Conservation (phyloP, 2,329 filamentous ascomycete species). For the Didymella exigua region DNA sequence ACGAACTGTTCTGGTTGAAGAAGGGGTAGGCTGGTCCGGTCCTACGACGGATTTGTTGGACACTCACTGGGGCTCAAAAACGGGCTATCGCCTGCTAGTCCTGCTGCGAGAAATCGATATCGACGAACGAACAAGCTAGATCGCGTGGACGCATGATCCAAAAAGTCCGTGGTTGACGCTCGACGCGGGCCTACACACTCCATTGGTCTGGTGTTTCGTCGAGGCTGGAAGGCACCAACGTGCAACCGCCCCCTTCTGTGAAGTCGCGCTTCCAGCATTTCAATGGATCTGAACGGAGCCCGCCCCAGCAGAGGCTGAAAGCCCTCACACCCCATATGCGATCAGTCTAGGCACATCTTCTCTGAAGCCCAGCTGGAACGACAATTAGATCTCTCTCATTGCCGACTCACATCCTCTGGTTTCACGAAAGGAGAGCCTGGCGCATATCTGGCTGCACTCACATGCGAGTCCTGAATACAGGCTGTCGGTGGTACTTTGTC, state of each 20-base stretch:
- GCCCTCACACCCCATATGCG: background rate
- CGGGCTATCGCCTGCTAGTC: slow-evolving; percentile 12
- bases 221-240: background rate
- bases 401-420: background rate
- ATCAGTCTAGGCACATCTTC: background rate
- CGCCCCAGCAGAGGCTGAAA: background rate
- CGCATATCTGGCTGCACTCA: background rate
- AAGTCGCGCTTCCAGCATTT: background rate
- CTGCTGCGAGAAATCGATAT: slow-evolving; percentile 8
- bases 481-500: background rate
- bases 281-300: background rate
- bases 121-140: background rate
- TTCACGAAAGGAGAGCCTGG: background rate
- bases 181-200: background rate
- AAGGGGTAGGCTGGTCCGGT: slow-evolving; percentile 9
- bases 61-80: slow-evolving; percentile 16
- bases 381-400: background rate
- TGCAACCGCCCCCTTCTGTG: background rate
- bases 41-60: slow-evolving; percentile 7
- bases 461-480: background rate
- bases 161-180: background rate
- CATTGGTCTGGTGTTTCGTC: background rate
- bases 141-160: background rate
- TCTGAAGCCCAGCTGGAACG: background rate
- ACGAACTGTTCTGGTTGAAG: slow-evolving; percentile 13